A percentile compares a stretch with the other conserved stretches of the same genome.
Evolutionary conservation across 2,329 filamentous ascomycete genomes (phyloP).

Genomic region (Neopestalotiopsis clavispora): DNA sequence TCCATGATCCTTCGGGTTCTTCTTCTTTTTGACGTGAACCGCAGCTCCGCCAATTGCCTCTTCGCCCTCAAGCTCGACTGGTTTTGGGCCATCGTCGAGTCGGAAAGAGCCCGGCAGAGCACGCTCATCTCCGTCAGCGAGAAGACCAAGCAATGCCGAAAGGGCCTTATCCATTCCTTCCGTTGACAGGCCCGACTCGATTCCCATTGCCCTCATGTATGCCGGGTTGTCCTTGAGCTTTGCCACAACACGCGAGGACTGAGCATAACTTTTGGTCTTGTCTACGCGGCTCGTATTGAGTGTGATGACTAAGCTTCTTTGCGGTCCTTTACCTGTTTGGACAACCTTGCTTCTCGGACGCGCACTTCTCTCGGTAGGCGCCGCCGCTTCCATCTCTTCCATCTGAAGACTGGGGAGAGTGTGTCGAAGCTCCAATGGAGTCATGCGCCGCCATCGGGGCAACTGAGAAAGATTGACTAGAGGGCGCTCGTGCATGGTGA

Average conservation of each 20-base stretch:
- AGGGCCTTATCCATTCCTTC: background rate
- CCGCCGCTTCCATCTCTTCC: background rate
- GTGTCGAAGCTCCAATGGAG: slow-evolving; percentile 10
- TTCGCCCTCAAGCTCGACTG: background rate
- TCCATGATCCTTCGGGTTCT: no score
- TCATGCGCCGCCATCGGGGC: slow-evolving; percentile 11
- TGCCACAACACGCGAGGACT: background rate
- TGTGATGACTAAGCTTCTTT: background rate
- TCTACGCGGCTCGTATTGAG: background rate
- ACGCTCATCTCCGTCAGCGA: background rate
- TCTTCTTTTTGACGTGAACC: no score
- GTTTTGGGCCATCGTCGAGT: background rate
- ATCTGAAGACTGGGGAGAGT: background rate
- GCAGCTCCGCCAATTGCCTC: background rate
- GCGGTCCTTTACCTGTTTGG: background rate
- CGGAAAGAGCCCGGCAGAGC: background rate
- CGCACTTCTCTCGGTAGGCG: background rate
- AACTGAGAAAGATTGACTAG: slow-evolving; percentile 23
- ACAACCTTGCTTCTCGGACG: background rate
- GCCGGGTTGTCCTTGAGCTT: background rate
- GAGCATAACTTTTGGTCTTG: background rate
- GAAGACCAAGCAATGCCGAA: background rate
- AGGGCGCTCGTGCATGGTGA: slow-evolving; percentile 16
- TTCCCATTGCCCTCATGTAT: background rate
- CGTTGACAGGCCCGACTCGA: background rate